Evolutionary conservation across 2,329 filamentous ascomycete species (phyloP).

Genomic region (Emmonsiellopsis sp.): DNA sequence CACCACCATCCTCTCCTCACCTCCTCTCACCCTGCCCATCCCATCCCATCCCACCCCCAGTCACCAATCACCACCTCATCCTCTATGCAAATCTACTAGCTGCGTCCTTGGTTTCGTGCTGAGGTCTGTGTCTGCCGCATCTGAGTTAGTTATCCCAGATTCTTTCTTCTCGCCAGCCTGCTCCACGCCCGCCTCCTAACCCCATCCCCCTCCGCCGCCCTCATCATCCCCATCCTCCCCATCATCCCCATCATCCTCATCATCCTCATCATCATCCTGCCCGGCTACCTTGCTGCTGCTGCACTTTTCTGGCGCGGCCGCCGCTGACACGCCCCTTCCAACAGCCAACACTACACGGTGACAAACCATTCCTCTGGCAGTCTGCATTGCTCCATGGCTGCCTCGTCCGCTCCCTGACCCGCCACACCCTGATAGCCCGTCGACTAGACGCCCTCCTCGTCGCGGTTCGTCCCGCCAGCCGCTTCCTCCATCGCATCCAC

Average conservation of each 20-base stretch:
- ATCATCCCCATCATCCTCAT: not conserved
- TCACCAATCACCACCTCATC: no score
- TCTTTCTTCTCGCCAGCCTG: not conserved
- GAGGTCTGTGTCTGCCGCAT: not conserved
- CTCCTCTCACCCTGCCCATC: no score
- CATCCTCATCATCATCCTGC: conserved; percentile 10
- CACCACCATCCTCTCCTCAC: no score
- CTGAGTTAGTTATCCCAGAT: not conserved
- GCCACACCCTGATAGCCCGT: no score
- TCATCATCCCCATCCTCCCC: not conserved
- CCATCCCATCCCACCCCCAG: no score
- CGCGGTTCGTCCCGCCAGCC: not conserved
- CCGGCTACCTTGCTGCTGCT: not conserved
- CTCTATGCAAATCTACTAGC: no score
- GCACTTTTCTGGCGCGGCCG: not conserved
- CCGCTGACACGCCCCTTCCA: not conserved
- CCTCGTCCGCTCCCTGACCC: not conserved
- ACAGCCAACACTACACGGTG: not conserved
- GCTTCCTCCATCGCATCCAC: not conserved
- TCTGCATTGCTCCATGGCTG: not conserved
- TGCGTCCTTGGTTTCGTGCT: no score
- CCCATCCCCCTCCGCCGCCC: not conserved
- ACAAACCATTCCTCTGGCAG: not conserved
- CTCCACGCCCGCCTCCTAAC: not conserved
- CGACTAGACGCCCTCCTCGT: not conserved